Evolutionary conservation across 352 stramenopile species (phyloP).

Genomic region (Globisporangium camurandrum): DNA sequence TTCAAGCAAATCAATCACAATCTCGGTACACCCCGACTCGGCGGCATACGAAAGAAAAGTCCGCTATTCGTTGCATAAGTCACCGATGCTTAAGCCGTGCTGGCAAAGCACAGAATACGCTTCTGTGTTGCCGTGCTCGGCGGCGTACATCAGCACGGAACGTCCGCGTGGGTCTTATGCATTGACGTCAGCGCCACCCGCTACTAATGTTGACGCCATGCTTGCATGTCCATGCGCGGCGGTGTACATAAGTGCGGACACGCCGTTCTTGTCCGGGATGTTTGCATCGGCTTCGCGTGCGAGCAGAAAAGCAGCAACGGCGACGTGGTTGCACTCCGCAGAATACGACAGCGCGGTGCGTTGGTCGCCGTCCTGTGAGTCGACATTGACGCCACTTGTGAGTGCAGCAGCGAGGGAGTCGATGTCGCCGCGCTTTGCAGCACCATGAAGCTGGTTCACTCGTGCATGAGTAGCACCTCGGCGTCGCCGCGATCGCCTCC

Average conservation of each 20-base stretch:
- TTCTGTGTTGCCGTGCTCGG: slow-evolving; percentile 1
- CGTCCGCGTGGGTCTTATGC: not conserved
- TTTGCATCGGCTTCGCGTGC: not conserved
- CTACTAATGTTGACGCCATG: no score
- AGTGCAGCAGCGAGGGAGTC: not conserved
- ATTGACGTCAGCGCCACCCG: not conserved
- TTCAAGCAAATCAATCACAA: no score
- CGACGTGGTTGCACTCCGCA: not conserved
- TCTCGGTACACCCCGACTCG: no score
- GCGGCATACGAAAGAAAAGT: no score
- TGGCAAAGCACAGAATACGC: not conserved
- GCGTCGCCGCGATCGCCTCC: no score
- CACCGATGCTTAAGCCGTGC: no score
- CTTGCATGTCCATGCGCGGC: not conserved
- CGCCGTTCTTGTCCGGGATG: not conserved
- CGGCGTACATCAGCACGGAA: not conserved
- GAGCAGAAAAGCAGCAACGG: not conserved
- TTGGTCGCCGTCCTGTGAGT: not conserved
- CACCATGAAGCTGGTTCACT: no score
- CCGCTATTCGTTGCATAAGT: no score
- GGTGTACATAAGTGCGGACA: not conserved
- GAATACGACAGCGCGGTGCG: not conserved
- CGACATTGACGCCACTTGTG: not conserved
- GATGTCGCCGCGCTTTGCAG: not conserved
- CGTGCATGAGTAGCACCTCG: no score